phyloP scores from a whole-genome alignment of 73 alveolate species.

The Diophrys appendiculata region DNA sequence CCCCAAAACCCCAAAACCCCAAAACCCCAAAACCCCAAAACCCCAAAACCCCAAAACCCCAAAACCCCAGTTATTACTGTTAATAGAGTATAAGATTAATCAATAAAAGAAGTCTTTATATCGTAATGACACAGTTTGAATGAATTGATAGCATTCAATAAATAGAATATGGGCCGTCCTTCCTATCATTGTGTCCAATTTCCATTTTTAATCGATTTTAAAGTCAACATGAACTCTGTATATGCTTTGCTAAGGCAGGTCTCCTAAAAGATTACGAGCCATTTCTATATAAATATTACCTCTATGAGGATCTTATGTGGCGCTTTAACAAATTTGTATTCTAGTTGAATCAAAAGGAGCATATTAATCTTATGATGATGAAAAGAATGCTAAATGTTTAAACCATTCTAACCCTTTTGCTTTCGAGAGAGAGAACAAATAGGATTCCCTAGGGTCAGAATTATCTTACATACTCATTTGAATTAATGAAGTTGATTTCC shows the following conservation, averaged over 20 bases:
- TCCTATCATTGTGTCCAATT: constrained; percentile 97
- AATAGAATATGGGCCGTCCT: constrained; percentile 99
- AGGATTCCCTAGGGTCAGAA: constrained; percentile 68
- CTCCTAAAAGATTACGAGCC: constrained; percentile 89
- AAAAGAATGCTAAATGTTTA: constrained; percentile 68
- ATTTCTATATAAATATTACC: constrained; percentile 80
- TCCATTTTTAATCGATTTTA: constrained; percentile 83
- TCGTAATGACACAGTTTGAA: constrained; percentile 76
- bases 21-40: constrained; percentile 3
- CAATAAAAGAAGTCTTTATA: constrained; percentile 72
- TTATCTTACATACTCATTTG: constrained; percentile 62
- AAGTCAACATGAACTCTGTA: constrained; percentile 96
- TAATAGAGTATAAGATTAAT: too few relatives aligned
- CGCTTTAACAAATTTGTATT: constrained; percentile 87
- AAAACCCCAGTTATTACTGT: not conserved
- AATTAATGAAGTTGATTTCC: not conserved
- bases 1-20: constrained; percentile 6
- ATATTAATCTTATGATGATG: constrained; percentile 84
- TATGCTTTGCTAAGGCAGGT: constrained; percentile 73
- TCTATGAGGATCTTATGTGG: constrained; percentile 66
- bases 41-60: constrained; percentile 6
- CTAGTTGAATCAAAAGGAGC: constrained; percentile 98
- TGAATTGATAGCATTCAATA: constrained; percentile 92
- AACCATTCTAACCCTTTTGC: constrained; percentile 86
- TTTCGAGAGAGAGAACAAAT: constrained; percentile 70